A percentile compares a stretch with the other conserved stretches of the same genome.
Evolutionary conservation across 345 rosid genomes (phyloP).

Genomic region (Dipteronia sinensis): DNA sequence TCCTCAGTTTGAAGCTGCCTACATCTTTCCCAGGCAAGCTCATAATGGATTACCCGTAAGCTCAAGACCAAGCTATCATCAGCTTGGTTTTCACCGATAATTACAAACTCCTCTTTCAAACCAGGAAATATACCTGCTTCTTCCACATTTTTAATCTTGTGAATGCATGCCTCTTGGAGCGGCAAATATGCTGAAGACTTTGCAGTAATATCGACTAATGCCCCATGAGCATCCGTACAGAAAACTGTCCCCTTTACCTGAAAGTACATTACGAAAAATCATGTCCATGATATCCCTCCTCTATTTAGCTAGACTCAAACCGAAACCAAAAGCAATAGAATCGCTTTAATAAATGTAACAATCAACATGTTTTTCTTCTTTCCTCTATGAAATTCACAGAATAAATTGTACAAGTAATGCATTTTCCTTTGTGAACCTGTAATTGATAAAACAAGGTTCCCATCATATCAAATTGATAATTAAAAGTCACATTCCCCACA

Average conservation of each 20-base stretch:
- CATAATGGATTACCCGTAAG: constrained; percentile 67
- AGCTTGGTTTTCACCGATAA: constrained; percentile 75
- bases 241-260: constrained; percentile 92
- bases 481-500: not conserved
- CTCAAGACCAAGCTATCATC: constrained; percentile 89
- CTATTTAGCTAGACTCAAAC: not conserved
- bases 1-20: constrained; percentile 99
- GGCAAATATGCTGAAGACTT: constrained; percentile 87
- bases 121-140: constrained; percentile 93
- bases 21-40: constrained; percentile 96
- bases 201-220: constrained; percentile 82
- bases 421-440: not conserved
- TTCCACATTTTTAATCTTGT: constrained; percentile 67
- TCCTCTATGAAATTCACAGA: not conserved
- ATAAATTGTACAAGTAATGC: not conserved
- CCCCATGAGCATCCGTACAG: constrained; percentile 69
- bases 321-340: not conserved
- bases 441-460: not conserved
- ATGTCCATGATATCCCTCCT: not conserved
- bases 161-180: constrained; percentile 78
- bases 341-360: not conserved
- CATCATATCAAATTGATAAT: not conserved
- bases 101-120: constrained; percentile 73
- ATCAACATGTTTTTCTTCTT: not conserved
- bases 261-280: constrained; percentile 12